Conservation (phyloP, 2,329 filamentous ascomycete species). For the Alternaria ventricosa region DNA sequence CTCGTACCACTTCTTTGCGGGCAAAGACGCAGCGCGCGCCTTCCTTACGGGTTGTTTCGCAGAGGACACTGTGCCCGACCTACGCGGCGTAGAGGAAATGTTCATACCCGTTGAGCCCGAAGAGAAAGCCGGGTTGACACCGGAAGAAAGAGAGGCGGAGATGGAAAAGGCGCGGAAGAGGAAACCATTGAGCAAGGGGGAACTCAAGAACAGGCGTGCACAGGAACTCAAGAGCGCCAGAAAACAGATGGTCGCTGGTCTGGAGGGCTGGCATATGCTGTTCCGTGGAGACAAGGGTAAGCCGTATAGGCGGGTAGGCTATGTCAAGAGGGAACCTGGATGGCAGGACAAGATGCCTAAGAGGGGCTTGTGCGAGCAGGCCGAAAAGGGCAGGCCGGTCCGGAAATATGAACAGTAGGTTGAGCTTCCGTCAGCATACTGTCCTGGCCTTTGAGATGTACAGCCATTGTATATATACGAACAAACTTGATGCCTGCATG, state of each 20-base stretch:
- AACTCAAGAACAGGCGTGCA: conserved; percentile 61
- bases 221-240: conserved; percentile 70
- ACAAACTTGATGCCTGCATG: neutral
- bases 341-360: conserved; percentile 64
- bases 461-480: neutral
- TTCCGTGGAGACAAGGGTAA: conserved; percentile 72
- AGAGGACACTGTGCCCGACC: conserved; percentile 81
- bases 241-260: conserved; percentile 68
- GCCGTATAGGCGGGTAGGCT: conserved; percentile 83
- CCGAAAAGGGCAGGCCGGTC: conserved; percentile 70
- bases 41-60: conserved; percentile 94
- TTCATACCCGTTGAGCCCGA: conserved; percentile 71
- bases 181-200: conserved; percentile 30
- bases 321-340: conserved; percentile 68
- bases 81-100: conserved; percentile 87
- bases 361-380: conserved; percentile 72
- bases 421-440: neutral
- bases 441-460: neutral
- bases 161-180: conserved; percentile 35
- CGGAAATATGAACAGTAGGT: conserved; percentile 41
- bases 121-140: conserved; percentile 38
- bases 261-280: conserved; percentile 84
- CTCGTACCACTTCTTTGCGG: conserved; percentile 85
- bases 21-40: conserved; percentile 82
- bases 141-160: conserved; percentile 34